phyloP scores from a whole-genome alignment of 2,329 filamentous ascomycete genomes.

The Aspergillus terreus region DNA sequence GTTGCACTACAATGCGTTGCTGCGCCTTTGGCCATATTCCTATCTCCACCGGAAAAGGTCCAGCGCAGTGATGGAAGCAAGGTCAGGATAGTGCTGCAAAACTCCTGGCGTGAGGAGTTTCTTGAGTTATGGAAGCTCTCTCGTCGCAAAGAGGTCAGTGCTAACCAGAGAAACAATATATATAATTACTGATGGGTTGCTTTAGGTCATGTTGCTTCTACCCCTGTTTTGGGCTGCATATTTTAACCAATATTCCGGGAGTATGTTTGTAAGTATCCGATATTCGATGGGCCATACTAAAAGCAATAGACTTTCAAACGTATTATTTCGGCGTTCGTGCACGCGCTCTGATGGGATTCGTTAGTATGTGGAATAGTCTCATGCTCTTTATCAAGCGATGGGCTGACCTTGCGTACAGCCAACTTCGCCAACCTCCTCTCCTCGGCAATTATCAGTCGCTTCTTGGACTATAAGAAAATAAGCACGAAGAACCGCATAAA shows the following conservation, averaged over 20 bases:
- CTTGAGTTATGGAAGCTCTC: conserved; percentile 32
- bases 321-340: conserved; percentile 48
- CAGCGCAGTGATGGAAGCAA: conserved; percentile 40
- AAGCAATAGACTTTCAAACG: conserved; percentile 43
- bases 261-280: conserved; percentile 8
- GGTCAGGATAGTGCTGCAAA: conserved; percentile 35
- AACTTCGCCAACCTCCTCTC: conserved; percentile 43
- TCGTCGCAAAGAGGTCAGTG: conserved; percentile 17
- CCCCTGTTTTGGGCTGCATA: conserved; percentile 45
- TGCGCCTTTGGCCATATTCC: conserved; percentile 37
- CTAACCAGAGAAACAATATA: background rate
- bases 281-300: conserved; percentile 2
- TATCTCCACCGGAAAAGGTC: conserved; percentile 41
- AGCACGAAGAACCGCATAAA: conserved; percentile 42
- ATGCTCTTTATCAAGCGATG: no score
- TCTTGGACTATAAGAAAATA: conserved; percentile 43
- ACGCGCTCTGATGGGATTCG: conserved; percentile 47
- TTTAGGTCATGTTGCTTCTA: conserved; percentile 37
- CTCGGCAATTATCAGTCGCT: conserved; percentile 43
- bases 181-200: no score
- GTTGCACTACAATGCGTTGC: conserved; percentile 38
- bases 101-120: conserved; percentile 40
- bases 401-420: conserved; percentile 9
- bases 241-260: conserved; percentile 44
- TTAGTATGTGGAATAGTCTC: conserved; percentile 20